Base-by-base conservation (phyloP, 345 rosid genomes). In the Euphorbia tirucalli region DNA sequence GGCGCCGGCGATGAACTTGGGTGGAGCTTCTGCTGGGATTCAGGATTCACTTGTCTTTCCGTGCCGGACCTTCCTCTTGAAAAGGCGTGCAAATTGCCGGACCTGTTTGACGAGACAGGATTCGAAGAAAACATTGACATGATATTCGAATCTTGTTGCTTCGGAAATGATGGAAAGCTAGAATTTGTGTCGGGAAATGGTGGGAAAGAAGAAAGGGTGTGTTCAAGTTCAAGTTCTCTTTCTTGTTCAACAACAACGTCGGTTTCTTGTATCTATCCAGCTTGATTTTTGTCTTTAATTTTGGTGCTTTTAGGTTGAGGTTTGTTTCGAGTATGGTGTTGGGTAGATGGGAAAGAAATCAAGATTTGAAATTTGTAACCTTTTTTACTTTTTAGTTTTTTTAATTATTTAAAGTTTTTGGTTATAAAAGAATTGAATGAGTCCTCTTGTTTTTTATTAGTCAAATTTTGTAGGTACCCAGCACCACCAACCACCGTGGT, bases 41-140 rank as follows among this genome's bases (percentile, higher is more conserved):
- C 65, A 0, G 92, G 83, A 22, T 50, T 80, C 39, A 75, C 70
- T 52, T 2, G 32, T 16, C 69, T 84, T 69, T 68, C 85, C 3
- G 76, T 80, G 22, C 85, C 84, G 0, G 52, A 89, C 54, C 74
- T 83, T 24, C 78, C 86, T 1, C 73, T 82, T 2, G 87, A 75
- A 59, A 79, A 78, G 18, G 71, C 68, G 4, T 72, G 75, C 25
- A 91, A 80, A 74, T 75, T 89, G 54, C 89, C 77, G 15, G 46
- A 74, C 82, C 71, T 88, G 73, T 83, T 89, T 39, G 79, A 83
- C 0, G 82, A 81, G 75, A 60, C 70, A 28, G 96, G 93, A 11
- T 92, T 94, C 9, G 96, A 85, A 70, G 97, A 94, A 14, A 80
- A 90, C 82, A 89, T 94, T 49, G 97, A 92, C 82, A 72, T 80